Conservation (phyloP, 148 eudicot species). For the Pharnaceum exiguum region DNA sequence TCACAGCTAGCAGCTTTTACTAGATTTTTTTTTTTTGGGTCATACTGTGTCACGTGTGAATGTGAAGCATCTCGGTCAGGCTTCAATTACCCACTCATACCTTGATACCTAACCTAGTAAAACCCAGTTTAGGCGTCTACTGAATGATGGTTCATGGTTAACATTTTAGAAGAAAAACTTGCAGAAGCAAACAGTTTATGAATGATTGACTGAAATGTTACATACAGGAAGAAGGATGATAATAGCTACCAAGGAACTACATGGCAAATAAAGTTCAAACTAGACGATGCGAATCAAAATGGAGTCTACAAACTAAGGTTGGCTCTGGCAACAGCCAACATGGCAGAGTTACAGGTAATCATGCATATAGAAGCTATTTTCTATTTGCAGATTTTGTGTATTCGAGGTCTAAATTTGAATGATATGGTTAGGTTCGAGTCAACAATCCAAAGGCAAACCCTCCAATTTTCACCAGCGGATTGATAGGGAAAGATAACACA, state of each 20-base stretch:
- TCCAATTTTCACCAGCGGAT: slow-evolving; percentile 59
- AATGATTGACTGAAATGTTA: no score
- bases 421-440: slow-evolving; percentile 44
- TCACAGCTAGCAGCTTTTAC: no score
- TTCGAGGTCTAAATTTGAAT: neutral
- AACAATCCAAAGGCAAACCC: slow-evolving; percentile 41
- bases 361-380: neutral
- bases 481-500: slow-evolving; percentile 68
- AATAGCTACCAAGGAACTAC: slow-evolving; percentile 48
- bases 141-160: no score
- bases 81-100: no score
- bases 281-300: slow-evolving; percentile 24
- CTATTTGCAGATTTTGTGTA: neutral
- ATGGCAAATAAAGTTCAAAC: slow-evolving; percentile 61
- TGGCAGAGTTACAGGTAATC: slow-evolving; percentile 53
- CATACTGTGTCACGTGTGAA: no score
- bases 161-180: no score
- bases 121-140: no score
- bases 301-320: slow-evolving; percentile 49
- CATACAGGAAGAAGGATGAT: slow-evolving; percentile 40
- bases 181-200: no score
- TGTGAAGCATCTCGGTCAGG: no score
- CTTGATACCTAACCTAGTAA: no score
- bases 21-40: no score
- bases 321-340: slow-evolving; percentile 62